These are phyloP conservation scores for Penicillium parvum DNA, from an alignment of 495 filamentous ascomycete genomes.

Conservation along the genomic window DNA sequence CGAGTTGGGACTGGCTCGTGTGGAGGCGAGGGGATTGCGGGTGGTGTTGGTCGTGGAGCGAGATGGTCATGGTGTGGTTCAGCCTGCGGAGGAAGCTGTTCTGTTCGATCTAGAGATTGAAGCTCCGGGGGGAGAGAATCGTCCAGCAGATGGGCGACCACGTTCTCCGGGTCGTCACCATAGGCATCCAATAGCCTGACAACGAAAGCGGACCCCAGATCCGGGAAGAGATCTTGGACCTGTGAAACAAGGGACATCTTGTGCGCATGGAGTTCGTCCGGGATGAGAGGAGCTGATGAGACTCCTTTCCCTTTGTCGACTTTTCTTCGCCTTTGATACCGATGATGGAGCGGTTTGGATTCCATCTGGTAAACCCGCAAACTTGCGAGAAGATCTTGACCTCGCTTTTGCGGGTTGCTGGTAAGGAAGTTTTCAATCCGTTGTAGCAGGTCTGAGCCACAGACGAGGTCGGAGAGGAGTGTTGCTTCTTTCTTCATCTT, in stretches of 20 bases:
- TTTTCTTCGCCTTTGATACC: slow-evolving; percentile 52
- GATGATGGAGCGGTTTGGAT: slow-evolving; percentile 49
- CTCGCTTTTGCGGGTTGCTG: slow-evolving; percentile 44
- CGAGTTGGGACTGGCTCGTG: slow-evolving; percentile 32
- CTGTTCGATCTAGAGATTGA: slow-evolving; percentile 35
- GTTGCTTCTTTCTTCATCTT: slow-evolving; percentile 36
- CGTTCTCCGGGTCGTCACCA: slow-evolving; percentile 68
- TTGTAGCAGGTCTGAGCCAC: slow-evolving; percentile 36
- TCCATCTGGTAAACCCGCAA: slow-evolving; percentile 44
- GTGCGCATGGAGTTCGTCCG: slow-evolving; percentile 66
- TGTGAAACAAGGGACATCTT: slow-evolving; percentile 78
- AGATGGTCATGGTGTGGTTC: slow-evolving; percentile 15
- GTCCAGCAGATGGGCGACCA: slow-evolving; percentile 81
- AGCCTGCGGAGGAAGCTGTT: slow-evolving; percentile 31
- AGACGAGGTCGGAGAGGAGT: slow-evolving; percentile 43
- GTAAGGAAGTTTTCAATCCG: slow-evolving; percentile 54
- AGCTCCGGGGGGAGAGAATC: slow-evolving; percentile 61
- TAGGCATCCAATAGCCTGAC: slow-evolving; percentile 76
- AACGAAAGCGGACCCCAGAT: slow-evolving; percentile 80
- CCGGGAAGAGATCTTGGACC: slow-evolving; percentile 89
- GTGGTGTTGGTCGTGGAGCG: slow-evolving; percentile 39
- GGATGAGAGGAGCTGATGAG: slow-evolving; percentile 36
- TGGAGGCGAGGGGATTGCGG: slow-evolving; percentile 22
- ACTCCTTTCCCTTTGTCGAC: slow-evolving; percentile 66
- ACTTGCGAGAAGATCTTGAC: slow-evolving; percentile 35